Evolutionary conservation across 176 grass and related monocot genomes (phyloP).

Genomic region (Rhipidocladum racemiflorum): DNA sequence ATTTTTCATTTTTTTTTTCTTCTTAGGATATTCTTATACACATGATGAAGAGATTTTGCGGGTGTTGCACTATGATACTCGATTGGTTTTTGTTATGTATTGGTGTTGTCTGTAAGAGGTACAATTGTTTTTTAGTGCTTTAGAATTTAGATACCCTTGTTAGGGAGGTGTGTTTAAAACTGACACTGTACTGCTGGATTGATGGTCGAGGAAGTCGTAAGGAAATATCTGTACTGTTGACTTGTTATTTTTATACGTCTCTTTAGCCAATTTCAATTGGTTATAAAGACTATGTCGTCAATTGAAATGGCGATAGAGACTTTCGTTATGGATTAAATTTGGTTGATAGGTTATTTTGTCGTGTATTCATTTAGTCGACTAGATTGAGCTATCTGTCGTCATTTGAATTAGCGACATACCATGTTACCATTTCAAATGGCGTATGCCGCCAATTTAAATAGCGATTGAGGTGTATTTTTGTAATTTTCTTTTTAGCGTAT

Average conservation of each 20-base stretch:
- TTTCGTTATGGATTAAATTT: too few species aligned
- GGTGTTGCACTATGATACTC: background rate
- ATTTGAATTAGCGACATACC: too few species aligned
- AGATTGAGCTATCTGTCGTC: too few species aligned
- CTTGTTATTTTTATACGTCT: background rate
- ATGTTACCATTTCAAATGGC: too few species aligned
- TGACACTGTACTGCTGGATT: background rate
- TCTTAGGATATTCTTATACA: slow-evolving; percentile 12
- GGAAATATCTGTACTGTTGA: background rate
- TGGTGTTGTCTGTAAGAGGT: background rate
- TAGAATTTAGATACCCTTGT: background rate
- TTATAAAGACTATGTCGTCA: too few species aligned
- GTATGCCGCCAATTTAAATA: too few species aligned
- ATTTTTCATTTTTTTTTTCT: background rate
- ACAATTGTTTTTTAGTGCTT: background rate
- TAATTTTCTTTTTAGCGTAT: too few species aligned
- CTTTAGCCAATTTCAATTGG: too few species aligned
- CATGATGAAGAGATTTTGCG: background rate
- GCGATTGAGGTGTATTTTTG: too few species aligned
- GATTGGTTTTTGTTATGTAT: background rate
- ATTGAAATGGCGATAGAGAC: too few species aligned
- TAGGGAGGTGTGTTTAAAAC: background rate
- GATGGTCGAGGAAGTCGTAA: background rate
- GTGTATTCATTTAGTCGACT: too few species aligned
- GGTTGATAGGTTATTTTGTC: too few species aligned